A percentile compares a stretch with the other conserved stretches of the same genome.
Conservation (phyloP, 2,329 filamentous ascomycete genomes). For the Arthrocladium fulminans region DNA sequence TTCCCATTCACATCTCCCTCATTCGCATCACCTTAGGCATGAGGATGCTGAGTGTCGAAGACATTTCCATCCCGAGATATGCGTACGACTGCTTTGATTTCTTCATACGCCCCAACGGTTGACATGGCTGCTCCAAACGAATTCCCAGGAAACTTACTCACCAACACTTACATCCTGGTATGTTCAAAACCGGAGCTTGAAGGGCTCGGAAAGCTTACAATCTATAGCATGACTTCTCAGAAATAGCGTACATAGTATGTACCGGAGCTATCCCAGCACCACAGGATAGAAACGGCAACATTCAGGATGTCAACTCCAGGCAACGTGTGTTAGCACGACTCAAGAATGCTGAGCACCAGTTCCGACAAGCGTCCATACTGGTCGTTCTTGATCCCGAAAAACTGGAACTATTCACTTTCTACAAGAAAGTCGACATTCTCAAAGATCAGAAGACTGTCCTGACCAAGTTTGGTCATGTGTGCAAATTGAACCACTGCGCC, state of each 20-base stretch:
- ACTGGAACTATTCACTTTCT: constrained; percentile 22
- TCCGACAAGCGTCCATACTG: constrained; percentile 21
- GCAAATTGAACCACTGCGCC: constrained; percentile 20
- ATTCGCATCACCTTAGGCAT: neutral
- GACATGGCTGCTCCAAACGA: constrained; percentile 18
- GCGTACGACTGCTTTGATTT: constrained; percentile 1
- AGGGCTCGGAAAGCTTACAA: neutral
- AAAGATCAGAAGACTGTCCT: constrained; percentile 21
- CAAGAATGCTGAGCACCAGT: constrained; percentile 20
- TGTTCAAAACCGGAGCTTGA: neutral
- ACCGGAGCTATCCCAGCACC: constrained; percentile 18
- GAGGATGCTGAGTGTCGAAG: constrained; percentile 4
- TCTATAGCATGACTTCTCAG: constrained; percentile 20
- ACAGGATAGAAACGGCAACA: constrained; percentile 5
- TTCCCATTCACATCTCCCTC: neutral
- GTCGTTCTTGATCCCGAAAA: constrained; percentile 17
- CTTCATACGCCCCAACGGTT: constrained; percentile 19
- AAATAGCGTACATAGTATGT: constrained; percentile 23
- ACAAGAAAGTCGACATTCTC: constrained; percentile 23
- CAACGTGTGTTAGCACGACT: constrained; percentile 18
- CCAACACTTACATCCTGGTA: constrained; percentile 21
- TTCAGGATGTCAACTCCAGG: constrained; percentile 9
- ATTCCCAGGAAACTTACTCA: constrained; percentile 18
- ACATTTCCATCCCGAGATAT: neutral
- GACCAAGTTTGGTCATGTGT: constrained; percentile 19